Evolutionary conservation across 441 rosid genomes (phyloP), one percentile per base, ranked within the genome.

Genomic region (Euphorbia schlechtendalii): DNA sequence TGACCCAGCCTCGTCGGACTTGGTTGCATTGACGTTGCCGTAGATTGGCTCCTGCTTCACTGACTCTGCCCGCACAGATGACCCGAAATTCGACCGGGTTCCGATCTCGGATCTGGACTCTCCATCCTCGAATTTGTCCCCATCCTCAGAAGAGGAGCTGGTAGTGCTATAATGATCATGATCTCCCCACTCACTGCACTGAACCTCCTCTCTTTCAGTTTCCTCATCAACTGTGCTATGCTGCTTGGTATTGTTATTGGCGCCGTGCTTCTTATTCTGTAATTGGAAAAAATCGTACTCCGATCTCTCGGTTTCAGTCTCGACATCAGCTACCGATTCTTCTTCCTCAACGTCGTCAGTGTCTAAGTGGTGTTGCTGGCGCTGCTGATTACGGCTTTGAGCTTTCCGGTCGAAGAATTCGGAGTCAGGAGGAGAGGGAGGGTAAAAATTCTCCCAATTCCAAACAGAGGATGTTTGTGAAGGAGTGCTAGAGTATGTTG

Each of bases 371-470:
- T 68, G 80, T 5, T 61, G 80, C 9, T 65, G 77, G 13, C 43
- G 70, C 1, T 58, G 56, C 0, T 63, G 79, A 14, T 69, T 72
- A 46, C 72, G 77, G 32, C 72, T 76, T 22, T 73, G 86, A 34
- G 78, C 69, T 65, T 80, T 86, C 22, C 61, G 74, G 15, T 83
- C 67, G 74, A 86, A 90, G 79, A 70, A 90, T 15, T 90, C 97
- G 27, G 98, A 93, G 72, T 79, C 92, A 0, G 97, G 98, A 25
- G 98, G 98, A 0, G 98, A 92, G 2, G 98, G 98, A 74, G 98
- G 98, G 64, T 76, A 80, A 68, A 90, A 86, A 64, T 90, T 85
- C 65, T 92, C 98, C 98, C 98, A 92, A 69, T 90, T 88, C 98
- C 98, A 92, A 0, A 85, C 83, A 6, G 96, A 92, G 55, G 98